Percentiles rank a stretch among this genome's conserved stretches.
These are phyloP conservation scores for Aspergillus novofumigatus DNA, from an alignment of 2,329 filamentous ascomycete species.

Conservation along the genomic window DNA sequence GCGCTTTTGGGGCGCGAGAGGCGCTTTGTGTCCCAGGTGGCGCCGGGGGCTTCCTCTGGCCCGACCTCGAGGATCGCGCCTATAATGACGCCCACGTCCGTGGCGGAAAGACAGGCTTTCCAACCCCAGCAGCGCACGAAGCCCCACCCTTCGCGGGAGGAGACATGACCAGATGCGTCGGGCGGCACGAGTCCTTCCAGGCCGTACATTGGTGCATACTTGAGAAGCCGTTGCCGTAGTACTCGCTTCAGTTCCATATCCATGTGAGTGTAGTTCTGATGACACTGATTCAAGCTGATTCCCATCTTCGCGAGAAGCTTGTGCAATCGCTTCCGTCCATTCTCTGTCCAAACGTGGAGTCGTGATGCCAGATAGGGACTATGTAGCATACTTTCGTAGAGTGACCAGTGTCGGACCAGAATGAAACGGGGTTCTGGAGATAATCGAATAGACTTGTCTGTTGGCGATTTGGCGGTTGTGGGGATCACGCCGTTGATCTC, in stretches of 20 bases:
- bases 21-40: slow-evolving; percentile 30
- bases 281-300: slow-evolving; percentile 86
- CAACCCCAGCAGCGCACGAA: slow-evolving; percentile 98
- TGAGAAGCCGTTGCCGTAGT: slow-evolving; percentile 76
- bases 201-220: slow-evolving; percentile 89
- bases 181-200: slow-evolving; percentile 88
- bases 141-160: slow-evolving; percentile 86
- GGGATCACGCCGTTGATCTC: slow-evolving; percentile 80
- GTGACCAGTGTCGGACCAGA: slow-evolving; percentile 89
- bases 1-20: slow-evolving; percentile 18
- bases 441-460: slow-evolving; percentile 85
- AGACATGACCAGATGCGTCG: slow-evolving; percentile 65
- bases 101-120: slow-evolving; percentile 88
- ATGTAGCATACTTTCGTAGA: slow-evolving; percentile 98
- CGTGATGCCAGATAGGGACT: slow-evolving; percentile 90
- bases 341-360: slow-evolving; percentile 91
- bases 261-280: slow-evolving; percentile 96
- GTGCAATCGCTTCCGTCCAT: slow-evolving; percentile 79
- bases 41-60: slow-evolving; percentile 28
- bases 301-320: slow-evolving; percentile 98
- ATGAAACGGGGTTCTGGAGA: slow-evolving; percentile 93
- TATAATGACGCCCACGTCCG: slow-evolving; percentile 89
- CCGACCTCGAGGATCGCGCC: slow-evolving; percentile 92
- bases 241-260: slow-evolving; percentile 94
- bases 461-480: slow-evolving; percentile 80